Evolutionary conservation across 208 protist species (phyloP).

Genomic region (Leishmania amazonensis): DNA sequence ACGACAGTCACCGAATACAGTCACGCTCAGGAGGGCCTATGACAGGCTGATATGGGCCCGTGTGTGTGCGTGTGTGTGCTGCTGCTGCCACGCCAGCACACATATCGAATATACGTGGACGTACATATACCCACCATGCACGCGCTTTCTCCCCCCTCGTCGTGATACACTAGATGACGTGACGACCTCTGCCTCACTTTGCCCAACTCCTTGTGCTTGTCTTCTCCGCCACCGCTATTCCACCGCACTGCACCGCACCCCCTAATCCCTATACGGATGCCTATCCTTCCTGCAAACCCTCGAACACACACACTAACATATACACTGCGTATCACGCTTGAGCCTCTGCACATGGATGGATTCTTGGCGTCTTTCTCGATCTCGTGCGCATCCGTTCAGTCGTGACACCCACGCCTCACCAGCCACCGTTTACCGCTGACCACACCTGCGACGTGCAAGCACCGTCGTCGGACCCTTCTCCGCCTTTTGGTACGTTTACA

Average conservation of each 20-base stretch:
- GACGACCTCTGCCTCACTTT: not conserved
- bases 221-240: not conserved
- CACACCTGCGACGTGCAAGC: not conserved
- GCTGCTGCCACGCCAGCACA: not conserved
- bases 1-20: not conserved
- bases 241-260: not conserved
- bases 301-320: not conserved
- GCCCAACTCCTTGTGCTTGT: not conserved
- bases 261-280: not conserved
- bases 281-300: not conserved
- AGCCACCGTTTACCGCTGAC: not conserved
- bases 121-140: not conserved
- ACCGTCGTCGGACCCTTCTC: not conserved
- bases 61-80: too few relatives aligned
- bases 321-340: not conserved
- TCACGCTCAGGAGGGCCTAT: not conserved
- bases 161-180: not conserved
- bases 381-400: not conserved
- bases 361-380: not conserved
- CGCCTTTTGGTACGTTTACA: not conserved
- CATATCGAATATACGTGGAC: not conserved
- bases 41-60: not conserved
- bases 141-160: not conserved
- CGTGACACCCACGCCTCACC: not conserved
- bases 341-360: not conserved